phyloP scores from a whole-genome alignment of 192 early-diverging fungal genomes.

The Lobosporangium transversale region DNA sequence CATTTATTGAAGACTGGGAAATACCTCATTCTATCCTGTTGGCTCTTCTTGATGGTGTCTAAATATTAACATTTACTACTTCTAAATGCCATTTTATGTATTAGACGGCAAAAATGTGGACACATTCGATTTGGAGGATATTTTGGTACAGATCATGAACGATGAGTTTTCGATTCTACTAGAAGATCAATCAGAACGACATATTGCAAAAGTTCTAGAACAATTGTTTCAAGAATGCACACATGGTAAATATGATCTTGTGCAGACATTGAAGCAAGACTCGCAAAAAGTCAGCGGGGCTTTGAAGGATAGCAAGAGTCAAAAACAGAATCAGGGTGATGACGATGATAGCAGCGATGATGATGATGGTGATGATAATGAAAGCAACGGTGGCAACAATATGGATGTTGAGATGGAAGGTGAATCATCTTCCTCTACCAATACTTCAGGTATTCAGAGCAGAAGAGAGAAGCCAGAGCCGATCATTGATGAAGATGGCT shows the following conservation, averaged over 20 bases:
- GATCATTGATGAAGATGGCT: conserved; percentile 59
- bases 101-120: conserved; percentile 64
- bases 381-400: conserved; percentile 10
- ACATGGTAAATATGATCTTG: conserved; percentile 52
- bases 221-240: conserved; percentile 57
- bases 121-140: conserved; percentile 62
- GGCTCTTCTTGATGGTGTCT: not conserved
- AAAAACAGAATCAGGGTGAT: conserved; percentile 19
- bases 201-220: conserved; percentile 59
- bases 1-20: not conserved
- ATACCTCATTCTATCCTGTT: not conserved
- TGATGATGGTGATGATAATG: conserved; percentile 44
- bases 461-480: conserved; percentile 49
- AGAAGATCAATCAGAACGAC: conserved; percentile 67
- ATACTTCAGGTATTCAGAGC: conserved; percentile 5
- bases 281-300: conserved; percentile 46
- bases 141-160: conserved; percentile 63
- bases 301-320: conserved; percentile 21
- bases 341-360: conserved; percentile 41
- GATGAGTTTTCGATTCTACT: conserved; percentile 65
- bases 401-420: conserved; percentile 57
- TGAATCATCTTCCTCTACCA: no score
- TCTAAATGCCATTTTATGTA: not conserved
- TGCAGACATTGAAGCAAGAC: conserved; percentile 39
- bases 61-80: not conserved